Percentiles rank a stretch among this genome's conserved stretches.
These are phyloP conservation scores for Phytophthora niederhauseri DNA, from an alignment of 352 stramenopile species.

Conservation along the genomic window DNA sequence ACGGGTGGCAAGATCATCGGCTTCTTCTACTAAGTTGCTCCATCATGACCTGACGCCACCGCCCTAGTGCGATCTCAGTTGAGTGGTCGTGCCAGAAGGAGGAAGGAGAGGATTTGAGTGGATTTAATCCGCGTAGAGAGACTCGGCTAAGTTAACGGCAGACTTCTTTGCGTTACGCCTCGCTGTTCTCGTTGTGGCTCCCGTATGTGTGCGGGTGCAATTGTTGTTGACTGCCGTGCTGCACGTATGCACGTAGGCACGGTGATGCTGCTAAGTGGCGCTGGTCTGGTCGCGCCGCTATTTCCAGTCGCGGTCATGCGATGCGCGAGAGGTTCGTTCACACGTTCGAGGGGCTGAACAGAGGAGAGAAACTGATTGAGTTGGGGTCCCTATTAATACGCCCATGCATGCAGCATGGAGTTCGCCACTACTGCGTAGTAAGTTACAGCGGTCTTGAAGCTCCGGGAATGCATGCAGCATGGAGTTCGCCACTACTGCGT, in stretches of 20 bases:
- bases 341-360: not conserved
- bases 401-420: slow-evolving; percentile 5
- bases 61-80: not conserved
- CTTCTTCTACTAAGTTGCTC: slow-evolving; percentile 98
- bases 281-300: not conserved
- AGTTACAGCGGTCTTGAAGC: slow-evolving; percentile 9
- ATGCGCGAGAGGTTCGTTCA: not conserved
- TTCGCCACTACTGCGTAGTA: slow-evolving; percentile 10
- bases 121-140: slow-evolving; percentile 30
- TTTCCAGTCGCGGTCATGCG: not conserved
- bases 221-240: not conserved
- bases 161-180: slow-evolving; percentile 32
- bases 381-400: slow-evolving; percentile 26
- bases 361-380: slow-evolving; percentile 1
- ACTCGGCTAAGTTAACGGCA: slow-evolving; percentile 33
- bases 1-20: slow-evolving; percentile 99
- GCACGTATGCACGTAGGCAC: too few relatives aligned
- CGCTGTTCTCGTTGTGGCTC: not conserved
- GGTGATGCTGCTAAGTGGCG: not conserved
- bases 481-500: slow-evolving; percentile 15
- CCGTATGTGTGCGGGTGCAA: not conserved
- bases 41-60: too few relatives aligned
- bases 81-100: slow-evolving; percentile 17
- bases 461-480: too few relatives aligned
- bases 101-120: slow-evolving; percentile 40